These are phyloP conservation scores for Pezicula carpinea DNA, from an alignment of 2,329 filamentous ascomycete species.

Conservation along the genomic window DNA sequence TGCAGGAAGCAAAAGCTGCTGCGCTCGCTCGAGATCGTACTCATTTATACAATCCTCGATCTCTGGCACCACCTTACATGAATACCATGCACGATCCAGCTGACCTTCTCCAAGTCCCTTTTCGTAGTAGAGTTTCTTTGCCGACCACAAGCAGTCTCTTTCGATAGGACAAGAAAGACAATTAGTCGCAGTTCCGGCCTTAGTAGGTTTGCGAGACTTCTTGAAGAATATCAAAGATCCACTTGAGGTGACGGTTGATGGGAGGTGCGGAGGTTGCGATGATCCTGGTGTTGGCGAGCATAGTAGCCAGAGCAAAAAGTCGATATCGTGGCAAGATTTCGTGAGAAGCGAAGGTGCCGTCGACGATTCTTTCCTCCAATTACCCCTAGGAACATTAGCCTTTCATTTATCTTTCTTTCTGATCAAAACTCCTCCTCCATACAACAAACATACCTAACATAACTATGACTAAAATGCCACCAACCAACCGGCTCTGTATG, in stretches of 20 bases:
- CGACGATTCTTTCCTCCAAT: slow-evolving; percentile 76
- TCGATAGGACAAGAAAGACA: slow-evolving; percentile 78
- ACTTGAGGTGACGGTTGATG: slow-evolving; percentile 67
- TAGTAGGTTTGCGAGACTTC: slow-evolving; percentile 66
- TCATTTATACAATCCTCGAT: slow-evolving; percentile 16
- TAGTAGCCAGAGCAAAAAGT: slow-evolving; percentile 83
- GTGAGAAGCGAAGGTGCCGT: slow-evolving; percentile 78
- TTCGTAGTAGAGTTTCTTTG: slow-evolving; percentile 66
- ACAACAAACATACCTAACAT: slow-evolving; percentile 55
- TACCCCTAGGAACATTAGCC: slow-evolving; percentile 47
- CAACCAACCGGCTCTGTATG: slow-evolving; percentile 90
- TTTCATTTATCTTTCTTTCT: not conserved
- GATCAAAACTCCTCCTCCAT: no score
- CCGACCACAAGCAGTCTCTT: slow-evolving; percentile 75
- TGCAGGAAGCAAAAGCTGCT: not conserved
- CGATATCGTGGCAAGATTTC: slow-evolving; percentile 92
- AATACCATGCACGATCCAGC: not conserved
- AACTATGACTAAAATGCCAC: slow-evolving; percentile 88
- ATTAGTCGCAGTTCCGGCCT: slow-evolving; percentile 75
- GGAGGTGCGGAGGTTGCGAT: slow-evolving; percentile 59
- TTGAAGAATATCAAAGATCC: slow-evolving; percentile 78
- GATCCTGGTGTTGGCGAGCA: slow-evolving; percentile 50
- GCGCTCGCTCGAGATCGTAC: slow-evolving; percentile 6
- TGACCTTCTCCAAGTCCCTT: not conserved
- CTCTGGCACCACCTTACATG: not conserved